Percentiles rank a stretch among this genome's conserved stretches.
Conservation (phyloP, 1,139 yeast species). For the Taphrina flavorubra region DNA sequence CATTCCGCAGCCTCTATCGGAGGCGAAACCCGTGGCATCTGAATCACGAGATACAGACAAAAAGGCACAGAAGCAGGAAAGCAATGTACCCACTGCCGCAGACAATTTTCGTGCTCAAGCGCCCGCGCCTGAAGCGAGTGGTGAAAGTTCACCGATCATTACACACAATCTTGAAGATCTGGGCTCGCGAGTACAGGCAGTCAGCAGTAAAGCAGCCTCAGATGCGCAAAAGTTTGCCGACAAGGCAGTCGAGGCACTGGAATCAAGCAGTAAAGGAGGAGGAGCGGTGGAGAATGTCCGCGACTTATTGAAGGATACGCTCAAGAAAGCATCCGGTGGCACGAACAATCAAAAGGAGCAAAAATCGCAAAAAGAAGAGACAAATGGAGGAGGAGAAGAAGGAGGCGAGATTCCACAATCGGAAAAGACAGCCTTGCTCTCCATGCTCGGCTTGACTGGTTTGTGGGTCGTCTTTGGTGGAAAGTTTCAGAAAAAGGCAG, state of each 20-base stretch:
- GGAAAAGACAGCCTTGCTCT: slow-evolving; percentile 30
- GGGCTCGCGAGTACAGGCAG: slow-evolving; percentile 20
- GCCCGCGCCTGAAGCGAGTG: slow-evolving; percentile 5
- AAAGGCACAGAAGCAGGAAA: slow-evolving; percentile 4
- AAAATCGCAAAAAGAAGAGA: background rate
- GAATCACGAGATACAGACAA: slow-evolving; percentile 12
- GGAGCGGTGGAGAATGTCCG: slow-evolving; percentile 5
- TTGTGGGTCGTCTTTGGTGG: slow-evolving; percentile 38
- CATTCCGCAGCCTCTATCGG: slow-evolving; percentile 13
- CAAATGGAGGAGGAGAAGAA: background rate
- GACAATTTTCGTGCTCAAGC: slow-evolving; percentile 18
- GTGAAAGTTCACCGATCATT: slow-evolving; percentile 1
- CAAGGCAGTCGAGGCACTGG: slow-evolving; percentile 33
- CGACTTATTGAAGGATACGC: slow-evolving; percentile 11
- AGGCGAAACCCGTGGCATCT: background rate
- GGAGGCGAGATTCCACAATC: slow-evolving; percentile 22
- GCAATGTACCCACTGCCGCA: slow-evolving; percentile 28
- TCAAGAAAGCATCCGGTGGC: background rate
- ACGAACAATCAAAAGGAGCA: slow-evolving; percentile 2
- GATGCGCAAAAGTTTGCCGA: slow-evolving; percentile 22
- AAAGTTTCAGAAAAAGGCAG: slow-evolving; percentile 21
- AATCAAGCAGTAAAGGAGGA: slow-evolving; percentile 2
- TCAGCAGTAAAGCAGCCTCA: slow-evolving; percentile 10
- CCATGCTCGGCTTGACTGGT: slow-evolving; percentile 28
- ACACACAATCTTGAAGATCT: slow-evolving; percentile 19